A percentile compares a stretch with the other conserved stretches of the same genome.
These are phyloP conservation scores for Nannochloropsis salina DNA, from an alignment of 108 stramenopile genomes.

Conservation along the genomic window DNA sequence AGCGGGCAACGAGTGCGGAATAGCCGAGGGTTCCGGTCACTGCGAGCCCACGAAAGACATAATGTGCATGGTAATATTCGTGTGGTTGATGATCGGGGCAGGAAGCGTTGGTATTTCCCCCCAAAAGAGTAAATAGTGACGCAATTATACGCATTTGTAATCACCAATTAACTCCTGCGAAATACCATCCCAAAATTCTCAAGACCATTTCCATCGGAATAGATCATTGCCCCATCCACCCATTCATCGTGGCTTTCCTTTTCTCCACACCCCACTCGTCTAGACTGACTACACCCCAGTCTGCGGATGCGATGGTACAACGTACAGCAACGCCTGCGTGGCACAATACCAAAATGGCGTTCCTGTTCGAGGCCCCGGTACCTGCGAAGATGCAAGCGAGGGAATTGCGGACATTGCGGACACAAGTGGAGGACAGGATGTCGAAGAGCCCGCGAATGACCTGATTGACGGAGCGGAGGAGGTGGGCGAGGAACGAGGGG, in stretches of 20 bases:
- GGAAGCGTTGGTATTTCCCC: background rate
- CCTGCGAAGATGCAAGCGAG: background rate
- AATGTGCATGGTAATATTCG: background rate
- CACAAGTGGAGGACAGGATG: background rate
- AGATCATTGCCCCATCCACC: background rate
- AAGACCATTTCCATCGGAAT: background rate
- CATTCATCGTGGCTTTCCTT: background rate
- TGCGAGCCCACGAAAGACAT: background rate
- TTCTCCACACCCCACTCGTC: background rate
- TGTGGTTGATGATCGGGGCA: background rate
- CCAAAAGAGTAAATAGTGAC: background rate
- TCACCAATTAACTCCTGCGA: background rate
- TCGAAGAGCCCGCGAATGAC: background rate
- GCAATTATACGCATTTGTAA: background rate
- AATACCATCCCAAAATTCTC: too few species aligned
- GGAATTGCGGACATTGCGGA: background rate
- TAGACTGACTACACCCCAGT: background rate
- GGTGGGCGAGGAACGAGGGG: background rate
- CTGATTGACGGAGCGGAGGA: background rate
- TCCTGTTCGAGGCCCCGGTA: background rate
- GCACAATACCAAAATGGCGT: background rate
- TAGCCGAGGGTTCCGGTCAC: background rate
- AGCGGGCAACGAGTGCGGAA: background rate
- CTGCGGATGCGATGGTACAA: slow-evolving; percentile 8
- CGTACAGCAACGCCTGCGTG: slow-evolving; percentile 8